Conservation (phyloP, 495 filamentous ascomycete genomes). For the Letharia columbiana region DNA sequence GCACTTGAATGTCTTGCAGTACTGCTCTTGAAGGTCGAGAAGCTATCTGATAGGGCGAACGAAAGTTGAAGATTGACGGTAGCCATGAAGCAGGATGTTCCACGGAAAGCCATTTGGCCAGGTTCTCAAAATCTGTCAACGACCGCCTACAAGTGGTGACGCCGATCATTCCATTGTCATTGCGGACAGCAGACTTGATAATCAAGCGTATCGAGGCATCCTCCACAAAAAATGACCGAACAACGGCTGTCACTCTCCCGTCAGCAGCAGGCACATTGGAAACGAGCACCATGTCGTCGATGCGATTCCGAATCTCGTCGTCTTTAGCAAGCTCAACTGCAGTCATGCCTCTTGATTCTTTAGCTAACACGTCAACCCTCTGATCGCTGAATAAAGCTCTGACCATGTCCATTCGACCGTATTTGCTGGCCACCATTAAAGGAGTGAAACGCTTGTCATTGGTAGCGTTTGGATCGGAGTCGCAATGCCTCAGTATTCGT, state of each 20-base stretch:
- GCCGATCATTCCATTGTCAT: conserved; percentile 36
- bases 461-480: conserved; percentile 87
- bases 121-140: conserved; percentile 80
- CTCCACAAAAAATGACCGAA: conserved; percentile 96
- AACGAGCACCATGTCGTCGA: conserved; percentile 87
- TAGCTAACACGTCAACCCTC: conserved; percentile 74
- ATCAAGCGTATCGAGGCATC: conserved; percentile 90
- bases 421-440: conserved; percentile 99
- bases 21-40: conserved; percentile 83
- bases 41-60: conserved; percentile 86
- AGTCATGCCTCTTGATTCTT: conserved; percentile 81
- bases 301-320: conserved; percentile 90
- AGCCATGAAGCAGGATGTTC: conserved; percentile 96
- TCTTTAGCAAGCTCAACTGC: conserved; percentile 97
- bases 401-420: conserved; percentile 88
- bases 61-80: conserved; percentile 65
- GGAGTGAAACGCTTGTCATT: conserved; percentile 96
- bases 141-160: conserved; percentile 93
- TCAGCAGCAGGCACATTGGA: conserved; percentile 62
- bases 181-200: conserved; percentile 81
- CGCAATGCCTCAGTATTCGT: conserved; percentile 69
- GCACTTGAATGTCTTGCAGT: conserved; percentile 77
- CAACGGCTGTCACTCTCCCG: conserved; percentile 81
- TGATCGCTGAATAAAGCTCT: conserved; percentile 78
- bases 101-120: conserved; percentile 75